These are phyloP conservation scores for Aspergillus pseudoviridinutans DNA, from an alignment of 2,329 filamentous ascomycete species.

Conservation along the genomic window DNA sequence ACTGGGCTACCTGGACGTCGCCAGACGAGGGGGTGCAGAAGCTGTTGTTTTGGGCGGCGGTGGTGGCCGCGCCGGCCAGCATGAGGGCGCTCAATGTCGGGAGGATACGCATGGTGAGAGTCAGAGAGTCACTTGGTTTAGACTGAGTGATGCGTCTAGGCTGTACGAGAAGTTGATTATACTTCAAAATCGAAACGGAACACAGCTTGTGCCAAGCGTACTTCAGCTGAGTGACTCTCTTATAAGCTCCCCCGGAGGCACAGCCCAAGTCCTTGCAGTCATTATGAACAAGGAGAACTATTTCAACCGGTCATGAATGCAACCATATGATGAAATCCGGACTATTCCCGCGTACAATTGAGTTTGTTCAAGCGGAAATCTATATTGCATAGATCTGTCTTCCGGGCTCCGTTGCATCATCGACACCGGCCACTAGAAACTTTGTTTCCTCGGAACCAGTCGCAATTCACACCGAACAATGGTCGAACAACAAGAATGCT, in stretches of 20 bases:
- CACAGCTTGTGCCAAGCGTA: neutral
- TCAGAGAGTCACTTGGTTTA: neutral
- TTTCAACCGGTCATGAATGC: constrained; percentile 2
- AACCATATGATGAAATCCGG: constrained; percentile 20
- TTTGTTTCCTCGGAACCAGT: neutral
- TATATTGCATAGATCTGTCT: constrained; percentile 3
- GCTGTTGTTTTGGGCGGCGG: constrained; percentile 11
- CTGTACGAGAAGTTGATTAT: neutral
- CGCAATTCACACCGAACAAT: neutral
- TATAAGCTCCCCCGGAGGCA: constrained; percentile 3
- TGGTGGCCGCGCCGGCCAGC: constrained; percentile 13
- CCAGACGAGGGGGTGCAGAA: constrained; percentile 18
- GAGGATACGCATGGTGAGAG: constrained; percentile 18
- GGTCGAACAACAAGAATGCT: neutral
- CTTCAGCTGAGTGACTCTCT: neutral
- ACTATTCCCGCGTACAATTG: neutral
- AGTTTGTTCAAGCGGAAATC: neutral
- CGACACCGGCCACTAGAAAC: constrained; percentile 4
- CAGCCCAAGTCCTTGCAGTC: neutral
- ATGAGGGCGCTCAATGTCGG: constrained; percentile 15
- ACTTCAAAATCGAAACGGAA: neutral
- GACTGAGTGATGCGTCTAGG: neutral
- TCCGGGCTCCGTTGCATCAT: constrained; percentile 16
- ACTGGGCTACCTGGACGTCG: constrained; percentile 20
- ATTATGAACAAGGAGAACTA: neutral